These are phyloP conservation scores for Botrytis byssoidea DNA, from an alignment of 2,329 filamentous ascomycete genomes.

Conservation along the genomic window DNA sequence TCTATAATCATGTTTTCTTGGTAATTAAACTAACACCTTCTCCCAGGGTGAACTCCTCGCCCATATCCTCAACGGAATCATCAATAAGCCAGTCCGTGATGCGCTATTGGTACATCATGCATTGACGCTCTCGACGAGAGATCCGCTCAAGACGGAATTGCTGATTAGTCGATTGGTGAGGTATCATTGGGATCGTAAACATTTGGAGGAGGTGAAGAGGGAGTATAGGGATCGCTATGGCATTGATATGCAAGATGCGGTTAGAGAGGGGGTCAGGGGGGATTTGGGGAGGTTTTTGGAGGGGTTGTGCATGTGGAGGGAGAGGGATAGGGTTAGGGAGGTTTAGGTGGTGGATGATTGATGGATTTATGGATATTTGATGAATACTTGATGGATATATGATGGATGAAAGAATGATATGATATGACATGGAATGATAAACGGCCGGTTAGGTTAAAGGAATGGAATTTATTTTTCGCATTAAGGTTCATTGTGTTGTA, in stretches of 20 bases:
- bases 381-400: not conserved
- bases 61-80: conserved; percentile 93
- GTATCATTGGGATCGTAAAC: conserved; percentile 86
- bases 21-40: not conserved
- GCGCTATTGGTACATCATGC: conserved; percentile 89
- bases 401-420: not conserved
- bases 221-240: conserved; percentile 80
- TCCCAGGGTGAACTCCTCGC: conserved; percentile 85
- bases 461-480: not conserved
- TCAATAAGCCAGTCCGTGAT: conserved; percentile 92
- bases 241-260: conserved; percentile 70
- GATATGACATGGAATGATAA: not conserved
- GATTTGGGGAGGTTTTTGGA: conserved; percentile 78
- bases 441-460: not conserved
- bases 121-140: conserved; percentile 64
- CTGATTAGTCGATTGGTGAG: conserved; percentile 85
- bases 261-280: conserved; percentile 72
- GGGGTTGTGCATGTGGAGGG: conserved; percentile 62
- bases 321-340: conserved; percentile 59
- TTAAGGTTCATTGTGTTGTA: no score
- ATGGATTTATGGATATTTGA: not conserved
- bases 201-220: conserved; percentile 75
- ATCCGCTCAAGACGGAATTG: conserved; percentile 75
- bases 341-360: conserved; percentile 13
- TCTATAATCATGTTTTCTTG: not conserved